Conservation (phyloP, 2,329 filamentous ascomycete genomes). For the Botryotinia globosa region DNA sequence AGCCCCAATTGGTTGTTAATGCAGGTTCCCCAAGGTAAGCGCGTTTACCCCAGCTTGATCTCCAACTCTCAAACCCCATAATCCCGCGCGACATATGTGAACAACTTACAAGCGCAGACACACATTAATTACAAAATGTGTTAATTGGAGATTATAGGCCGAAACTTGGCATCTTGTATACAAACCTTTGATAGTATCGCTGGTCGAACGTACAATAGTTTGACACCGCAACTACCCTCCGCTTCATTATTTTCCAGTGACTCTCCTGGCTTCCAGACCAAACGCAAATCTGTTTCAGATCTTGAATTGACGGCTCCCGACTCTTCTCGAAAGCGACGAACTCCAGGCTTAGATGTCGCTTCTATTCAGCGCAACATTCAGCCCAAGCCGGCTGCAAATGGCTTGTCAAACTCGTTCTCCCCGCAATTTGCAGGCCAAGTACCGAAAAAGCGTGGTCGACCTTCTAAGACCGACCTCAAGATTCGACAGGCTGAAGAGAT, state of each 20-base stretch:
- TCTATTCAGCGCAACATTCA: constrained; percentile 30
- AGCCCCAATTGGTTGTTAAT: constrained; percentile 49
- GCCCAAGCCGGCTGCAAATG: constrained; percentile 34
- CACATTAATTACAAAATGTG: not conserved
- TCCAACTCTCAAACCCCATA: constrained; percentile 18
- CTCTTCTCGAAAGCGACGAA: constrained; percentile 30
- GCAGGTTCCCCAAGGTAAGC: constrained; percentile 48
- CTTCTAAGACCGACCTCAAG: constrained; percentile 36
- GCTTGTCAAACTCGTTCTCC: constrained; percentile 29
- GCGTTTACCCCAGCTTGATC: constrained; percentile 23
- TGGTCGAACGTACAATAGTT: constrained; percentile 5
- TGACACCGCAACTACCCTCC: constrained; percentile 6
- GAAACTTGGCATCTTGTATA: constrained; percentile 35
- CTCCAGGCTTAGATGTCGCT: constrained; percentile 27
- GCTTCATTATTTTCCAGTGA: constrained; percentile 11
- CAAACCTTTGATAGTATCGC: constrained; percentile 30
- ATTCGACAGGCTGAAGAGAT: constrained; percentile 32
- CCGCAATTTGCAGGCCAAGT: constrained; percentile 21
- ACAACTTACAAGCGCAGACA: not conserved
- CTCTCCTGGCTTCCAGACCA: constrained; percentile 23
- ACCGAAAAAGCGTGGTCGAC: constrained; percentile 36
- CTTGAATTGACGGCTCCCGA: constrained; percentile 25
- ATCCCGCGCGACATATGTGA: constrained; percentile 7
- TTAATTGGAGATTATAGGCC: constrained; percentile 27
- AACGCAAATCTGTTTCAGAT: constrained; percentile 32